Evolutionary conservation across 1,284 basidiomycete genomes (phyloP).

Genomic region (Boletus calvinii): DNA sequence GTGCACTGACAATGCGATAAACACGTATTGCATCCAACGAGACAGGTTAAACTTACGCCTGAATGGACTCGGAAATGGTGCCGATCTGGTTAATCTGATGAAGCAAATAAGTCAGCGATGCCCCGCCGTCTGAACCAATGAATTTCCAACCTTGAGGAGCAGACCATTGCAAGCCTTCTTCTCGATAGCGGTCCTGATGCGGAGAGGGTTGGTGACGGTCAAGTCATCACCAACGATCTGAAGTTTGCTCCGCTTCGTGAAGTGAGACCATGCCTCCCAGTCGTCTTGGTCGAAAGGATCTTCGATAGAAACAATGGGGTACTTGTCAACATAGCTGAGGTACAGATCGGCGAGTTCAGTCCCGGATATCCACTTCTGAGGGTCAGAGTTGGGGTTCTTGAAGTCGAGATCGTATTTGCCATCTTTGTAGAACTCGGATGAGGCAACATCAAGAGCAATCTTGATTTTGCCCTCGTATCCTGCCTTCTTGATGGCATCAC

Average conservation of each 20-base stretch:
- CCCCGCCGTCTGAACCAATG: background rate
- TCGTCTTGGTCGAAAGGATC: constrained; percentile 99
- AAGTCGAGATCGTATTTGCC: constrained; percentile 99
- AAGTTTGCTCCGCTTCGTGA: constrained; percentile 74
- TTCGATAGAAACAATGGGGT: constrained; percentile 97
- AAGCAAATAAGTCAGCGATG: constrained; percentile 4
- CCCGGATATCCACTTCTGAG: constrained; percentile 94
- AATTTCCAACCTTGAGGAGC: constrained; percentile 77
- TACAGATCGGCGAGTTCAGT: constrained; percentile 94
- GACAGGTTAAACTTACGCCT: constrained; percentile 61
- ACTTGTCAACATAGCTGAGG: constrained; percentile 83
- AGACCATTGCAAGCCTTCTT: constrained; percentile 99
- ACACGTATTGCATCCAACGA: background rate
- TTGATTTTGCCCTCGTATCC: constrained; percentile 99
- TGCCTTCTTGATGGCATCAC: constrained; percentile 95
- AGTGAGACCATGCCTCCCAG: constrained; percentile 97
- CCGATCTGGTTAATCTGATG: constrained; percentile 93
- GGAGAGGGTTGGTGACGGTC: constrained; percentile 96
- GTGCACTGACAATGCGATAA: constrained; percentile 59
- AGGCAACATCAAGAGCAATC: constrained; percentile 98
- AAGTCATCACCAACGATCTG: constrained; percentile 98
- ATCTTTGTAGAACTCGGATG: constrained; percentile 99
- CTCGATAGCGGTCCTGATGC: constrained; percentile 99
- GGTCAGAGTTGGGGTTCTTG: constrained; percentile 99
- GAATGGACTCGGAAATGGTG: constrained; percentile 98